These are phyloP conservation scores for Oryza longistaminata DNA, from an alignment of 176 grass and related monocot species.

Conservation along the genomic window DNA sequence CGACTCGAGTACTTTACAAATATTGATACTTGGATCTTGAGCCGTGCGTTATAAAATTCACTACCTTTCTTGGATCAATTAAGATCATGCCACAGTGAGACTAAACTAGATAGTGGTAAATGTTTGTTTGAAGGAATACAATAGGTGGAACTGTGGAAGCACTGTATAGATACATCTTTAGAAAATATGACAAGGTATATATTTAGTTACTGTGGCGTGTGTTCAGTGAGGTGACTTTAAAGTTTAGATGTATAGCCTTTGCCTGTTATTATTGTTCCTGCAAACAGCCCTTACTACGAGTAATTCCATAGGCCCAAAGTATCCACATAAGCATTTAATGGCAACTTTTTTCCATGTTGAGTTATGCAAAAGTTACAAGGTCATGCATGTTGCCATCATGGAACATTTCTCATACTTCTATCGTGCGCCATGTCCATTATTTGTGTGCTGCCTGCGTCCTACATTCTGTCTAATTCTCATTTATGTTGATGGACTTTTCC, in stretches of 20 bases:
- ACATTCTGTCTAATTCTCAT: conserved; percentile 20
- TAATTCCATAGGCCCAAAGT: conserved; percentile 5
- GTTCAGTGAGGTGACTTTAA: neutral
- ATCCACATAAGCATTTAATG: conserved; percentile 18
- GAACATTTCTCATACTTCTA: neutral
- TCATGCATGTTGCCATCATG: conserved; percentile 13
- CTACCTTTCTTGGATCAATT: neutral
- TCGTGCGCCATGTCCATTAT: neutral
- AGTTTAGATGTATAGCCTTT: neutral
- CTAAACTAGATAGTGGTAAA: neutral
- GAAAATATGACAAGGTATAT: neutral
- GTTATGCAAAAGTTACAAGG: conserved; percentile 1
- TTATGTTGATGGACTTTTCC: conserved; percentile 26
- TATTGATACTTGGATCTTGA: conserved; percentile 6
- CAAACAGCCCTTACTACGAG: neutral
- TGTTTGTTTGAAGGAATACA: conserved; percentile 19
- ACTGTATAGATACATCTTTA: conserved; percentile 8
- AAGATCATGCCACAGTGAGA: neutral
- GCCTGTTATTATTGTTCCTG: conserved; percentile 24
- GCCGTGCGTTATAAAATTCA: neutral
- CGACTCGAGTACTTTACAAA: neutral
- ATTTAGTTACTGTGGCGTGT: neutral
- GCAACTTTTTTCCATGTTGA: conserved; percentile 16
- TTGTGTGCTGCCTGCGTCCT: conserved; percentile 2
- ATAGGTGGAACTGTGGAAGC: neutral